Percentiles rank a stretch among this genome's conserved stretches.
phyloP scores from a whole-genome alignment of 2,329 filamentous ascomycete genomes.

The Aspergillus nomiae region DNA sequence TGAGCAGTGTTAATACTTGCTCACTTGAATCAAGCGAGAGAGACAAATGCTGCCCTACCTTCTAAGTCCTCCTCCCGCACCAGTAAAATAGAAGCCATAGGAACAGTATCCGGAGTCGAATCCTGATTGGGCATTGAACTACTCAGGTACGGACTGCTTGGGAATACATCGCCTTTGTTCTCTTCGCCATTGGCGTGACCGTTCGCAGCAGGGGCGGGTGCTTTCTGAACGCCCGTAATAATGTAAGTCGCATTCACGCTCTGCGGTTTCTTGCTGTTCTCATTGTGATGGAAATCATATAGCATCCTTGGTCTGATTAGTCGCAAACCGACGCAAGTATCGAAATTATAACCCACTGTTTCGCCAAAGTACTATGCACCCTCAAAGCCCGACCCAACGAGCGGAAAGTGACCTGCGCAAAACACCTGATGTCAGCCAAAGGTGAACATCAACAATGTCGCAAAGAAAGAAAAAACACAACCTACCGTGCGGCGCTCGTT shows the following conservation, averaged over 20 bases:
- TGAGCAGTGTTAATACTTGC: not conserved
- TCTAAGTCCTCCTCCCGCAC: slow-evolving; percentile 72
- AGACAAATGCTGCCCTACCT: slow-evolving; percentile 47
- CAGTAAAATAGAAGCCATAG: slow-evolving; percentile 64
- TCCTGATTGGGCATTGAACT: slow-evolving; percentile 65
- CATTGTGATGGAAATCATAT: slow-evolving; percentile 77
- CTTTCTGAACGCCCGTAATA: slow-evolving; percentile 68
- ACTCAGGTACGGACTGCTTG: slow-evolving; percentile 66
- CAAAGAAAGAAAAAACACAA: slow-evolving; percentile 6
- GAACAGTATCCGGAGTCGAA: slow-evolving; percentile 51
- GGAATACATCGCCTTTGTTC: slow-evolving; percentile 61
- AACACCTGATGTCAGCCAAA: not conserved
- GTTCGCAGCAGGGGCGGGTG: slow-evolving; percentile 39
- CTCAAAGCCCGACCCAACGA: slow-evolving; percentile 78
- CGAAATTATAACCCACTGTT: slow-evolving; percentile 65
- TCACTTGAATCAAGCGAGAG: not conserved
- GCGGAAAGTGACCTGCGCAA: slow-evolving; percentile 79
- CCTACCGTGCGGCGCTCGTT: slow-evolving; percentile 73
- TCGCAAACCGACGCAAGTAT: slow-evolving; percentile 19
- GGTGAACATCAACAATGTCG: not conserved
- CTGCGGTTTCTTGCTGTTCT: slow-evolving; percentile 73
- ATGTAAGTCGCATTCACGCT: slow-evolving; percentile 93
- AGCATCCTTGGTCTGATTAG: slow-evolving; percentile 64
- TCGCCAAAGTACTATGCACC: slow-evolving; percentile 83
- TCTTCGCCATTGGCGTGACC: slow-evolving; percentile 57